Evolutionary conservation across 2,329 filamentous ascomycete species (phyloP), one percentile per base, ranked within the genome.

Genomic region (Cladobotryum protrusum): DNA sequence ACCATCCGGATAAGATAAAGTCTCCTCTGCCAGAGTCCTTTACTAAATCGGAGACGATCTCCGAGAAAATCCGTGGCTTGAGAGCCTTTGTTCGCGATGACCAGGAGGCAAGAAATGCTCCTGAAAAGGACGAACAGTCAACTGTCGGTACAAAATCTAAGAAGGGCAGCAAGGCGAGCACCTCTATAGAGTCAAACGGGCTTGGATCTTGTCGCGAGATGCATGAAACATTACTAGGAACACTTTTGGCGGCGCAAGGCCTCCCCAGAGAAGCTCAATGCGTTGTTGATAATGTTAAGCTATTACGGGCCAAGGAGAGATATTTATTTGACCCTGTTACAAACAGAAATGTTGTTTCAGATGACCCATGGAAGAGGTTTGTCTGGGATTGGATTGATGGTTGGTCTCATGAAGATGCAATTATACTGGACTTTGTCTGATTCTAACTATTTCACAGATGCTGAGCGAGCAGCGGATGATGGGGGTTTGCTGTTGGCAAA

Each of bases 381-480:
- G 71, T 87, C n/a, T 95, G 89, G 89, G 79, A 82, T 43, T 88
- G 87, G 75, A 74, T 91, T 43, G 75, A 79, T 52, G 81, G 86
- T 82, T 61, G 61, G 72, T 75, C 12, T 35, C 12, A 17, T 12
- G 12, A 35, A 7, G 8, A 19, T 9, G 4, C 14, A 19, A 36
- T 32, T 24, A 19, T 4, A 20, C 35, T 4, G 2, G 34, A 5
- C 8, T n/a, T 15, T 18, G 20, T 36, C 33, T 13, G 3, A 15
- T 36, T 48, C 59, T 66, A 39, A 65, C 52, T 15, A 44, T 42
- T 43, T 42, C 33, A 37, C 54, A 80, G 82, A 79, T 53, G 82
- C 83, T 1, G 82, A 87, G 57, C 73, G 77, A 20, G 81, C 82
- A 29, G 81, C 84, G 2, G 72, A 76, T 34, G 77, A 84, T 54